phyloP scores from a whole-genome alignment of 2,329 filamentous ascomycete species.

The Penicillium griseofulvum region DNA sequence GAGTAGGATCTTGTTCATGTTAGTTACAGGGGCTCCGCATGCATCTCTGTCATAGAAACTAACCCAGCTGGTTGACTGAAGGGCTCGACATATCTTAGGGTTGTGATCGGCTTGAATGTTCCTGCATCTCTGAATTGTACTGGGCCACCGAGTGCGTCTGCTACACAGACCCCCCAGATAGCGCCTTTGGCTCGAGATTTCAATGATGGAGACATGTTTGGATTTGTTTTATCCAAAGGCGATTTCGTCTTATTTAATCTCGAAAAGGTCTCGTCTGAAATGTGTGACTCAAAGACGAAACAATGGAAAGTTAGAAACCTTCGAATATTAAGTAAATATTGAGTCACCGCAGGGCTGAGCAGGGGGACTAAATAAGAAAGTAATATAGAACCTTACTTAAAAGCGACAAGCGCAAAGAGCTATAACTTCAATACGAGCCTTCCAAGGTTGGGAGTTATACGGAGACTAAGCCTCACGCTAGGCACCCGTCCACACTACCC shows the following conservation, averaged over 20 bases:
- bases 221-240: neutral
- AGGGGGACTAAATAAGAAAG: neutral
- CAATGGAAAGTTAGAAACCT: neutral
- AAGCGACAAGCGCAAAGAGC: neutral
- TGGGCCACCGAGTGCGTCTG: constrained; percentile 45
- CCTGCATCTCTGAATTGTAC: constrained; percentile 40
- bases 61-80: constrained; percentile 40
- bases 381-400: neutral
- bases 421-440: neutral
- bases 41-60: neutral
- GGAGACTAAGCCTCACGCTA: neutral
- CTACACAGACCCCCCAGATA: constrained; percentile 43
- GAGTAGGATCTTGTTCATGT: constrained; percentile 36
- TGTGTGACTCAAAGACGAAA: neutral
- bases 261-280: neutral
- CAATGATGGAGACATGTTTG: constrained; percentile 1
- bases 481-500: neutral
- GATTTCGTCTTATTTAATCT: neutral
- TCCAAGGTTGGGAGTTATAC: too few species aligned
- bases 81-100: constrained; percentile 32
- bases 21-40: neutral
- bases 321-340: too few species aligned
- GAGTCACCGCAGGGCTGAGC: neutral
- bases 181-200: constrained; percentile 24
- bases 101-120: constrained; percentile 36